Base-by-base conservation (phyloP, 768 basidiomycete species). In the Amyloporia xantha region DNA sequence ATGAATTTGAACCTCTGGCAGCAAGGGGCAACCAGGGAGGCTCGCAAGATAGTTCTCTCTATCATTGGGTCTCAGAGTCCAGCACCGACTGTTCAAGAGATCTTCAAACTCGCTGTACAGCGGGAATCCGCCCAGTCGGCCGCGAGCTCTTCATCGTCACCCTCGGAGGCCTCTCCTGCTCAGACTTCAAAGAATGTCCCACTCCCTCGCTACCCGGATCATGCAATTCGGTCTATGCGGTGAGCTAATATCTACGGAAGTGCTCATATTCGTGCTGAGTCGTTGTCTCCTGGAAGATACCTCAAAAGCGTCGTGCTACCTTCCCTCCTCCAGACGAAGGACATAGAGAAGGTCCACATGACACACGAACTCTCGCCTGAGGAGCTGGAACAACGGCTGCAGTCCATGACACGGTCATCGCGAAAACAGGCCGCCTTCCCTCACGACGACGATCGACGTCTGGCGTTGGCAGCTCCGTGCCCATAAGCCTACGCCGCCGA, bases 201-300 rank as follows among this genome's bases (percentile, higher is more conserved):
- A 1, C 30, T 41, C 3, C 73, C 75, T 13, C 70, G 75, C 3
- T 59, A 69, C 44, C 61, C 71, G 0, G 67, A 71, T 7, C 74
- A 82, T 53, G 70, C 72, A 5, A 63, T 85, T 41, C 72, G 76
- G 17, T 85, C 84, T 12, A 66, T 81, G 47, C 67, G 59, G 83
- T 78, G 48, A 40, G 71, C 66, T 15, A 12, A 15, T 17, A 28
- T 37, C 40, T 7, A 15, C 36, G 13, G 17, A n/a, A 17, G 12
- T 19, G 25, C 10, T 20, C 35, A 17, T 26, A 10, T 13, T 28
- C 9, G 24, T 26, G 33, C 28, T 36, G 12, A 47, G 2, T 24
- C 17, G 7, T 21, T 28, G 20, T 30, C 15, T 5, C 13, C 23
- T 20, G 5, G 27, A 44, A 83, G 82, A 23, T 82, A 78, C 56